These are phyloP conservation scores for Fusarium pseudograminearum DNA, from an alignment of 2,329 filamentous ascomycete species.

Conservation along the genomic window DNA sequence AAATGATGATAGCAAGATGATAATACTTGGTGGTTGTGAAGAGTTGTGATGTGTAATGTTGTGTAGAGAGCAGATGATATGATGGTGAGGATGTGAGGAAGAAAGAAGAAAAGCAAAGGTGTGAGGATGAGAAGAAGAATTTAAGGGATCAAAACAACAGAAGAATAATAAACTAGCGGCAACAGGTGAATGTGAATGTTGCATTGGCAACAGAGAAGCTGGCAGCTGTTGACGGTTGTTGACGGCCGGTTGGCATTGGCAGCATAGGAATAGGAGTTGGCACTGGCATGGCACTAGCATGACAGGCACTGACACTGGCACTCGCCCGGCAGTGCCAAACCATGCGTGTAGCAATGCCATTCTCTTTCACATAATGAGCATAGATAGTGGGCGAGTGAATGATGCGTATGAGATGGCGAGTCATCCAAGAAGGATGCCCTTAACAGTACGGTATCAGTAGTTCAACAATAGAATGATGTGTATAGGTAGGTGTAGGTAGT, in stretches of 20 bases:
- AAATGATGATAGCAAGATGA: neutral
- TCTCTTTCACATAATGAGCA: neutral
- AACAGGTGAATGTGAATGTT: constrained; percentile 4
- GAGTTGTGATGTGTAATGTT: neutral
- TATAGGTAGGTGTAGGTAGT: neutral
- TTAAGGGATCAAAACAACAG: neutral
- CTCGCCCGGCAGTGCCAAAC: neutral
- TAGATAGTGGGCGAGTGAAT: neutral
- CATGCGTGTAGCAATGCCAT: neutral
- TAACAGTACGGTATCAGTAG: too few relatives aligned
- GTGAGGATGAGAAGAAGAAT: neutral
- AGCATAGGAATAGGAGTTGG: constrained; percentile 8
- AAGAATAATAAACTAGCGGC: neutral
- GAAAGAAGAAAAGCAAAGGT: neutral
- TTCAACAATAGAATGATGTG: neutral
- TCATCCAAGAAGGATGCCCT: too few relatives aligned
- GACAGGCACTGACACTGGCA: neutral
- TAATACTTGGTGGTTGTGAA: neutral
- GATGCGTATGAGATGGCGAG: neutral
- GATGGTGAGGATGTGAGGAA: neutral
- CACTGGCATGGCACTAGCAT: neutral
- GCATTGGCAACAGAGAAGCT: neutral
- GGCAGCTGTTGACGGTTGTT: constrained; percentile 1
- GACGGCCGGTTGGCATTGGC: constrained; percentile 9
- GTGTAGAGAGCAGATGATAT: neutral